These are phyloP conservation scores for Cercospora canescens DNA, from an alignment of 2,329 filamentous ascomycete species.

Conservation along the genomic window DNA sequence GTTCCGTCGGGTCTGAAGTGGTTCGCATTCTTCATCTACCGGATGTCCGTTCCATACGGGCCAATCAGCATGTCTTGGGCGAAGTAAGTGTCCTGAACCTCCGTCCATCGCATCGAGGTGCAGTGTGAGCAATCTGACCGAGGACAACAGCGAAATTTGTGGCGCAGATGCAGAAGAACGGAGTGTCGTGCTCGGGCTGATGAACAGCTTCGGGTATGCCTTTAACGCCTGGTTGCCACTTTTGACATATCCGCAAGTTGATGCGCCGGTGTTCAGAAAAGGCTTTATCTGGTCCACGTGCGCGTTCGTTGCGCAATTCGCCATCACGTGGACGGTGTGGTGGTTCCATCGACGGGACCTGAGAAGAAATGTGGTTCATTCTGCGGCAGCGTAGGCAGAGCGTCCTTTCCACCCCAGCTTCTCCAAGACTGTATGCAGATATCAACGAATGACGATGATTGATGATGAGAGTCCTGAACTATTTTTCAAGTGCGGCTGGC, in stretches of 20 bases:
- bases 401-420: no score
- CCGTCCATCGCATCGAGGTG: background rate
- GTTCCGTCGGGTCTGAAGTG: slow-evolving; percentile 36
- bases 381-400: slow-evolving; percentile 4
- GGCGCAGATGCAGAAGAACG: slow-evolving; percentile 63
- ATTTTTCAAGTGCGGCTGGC: no score
- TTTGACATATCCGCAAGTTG: slow-evolving; percentile 26
- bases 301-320: slow-evolving; percentile 26
- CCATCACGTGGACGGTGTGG: slow-evolving; percentile 28
- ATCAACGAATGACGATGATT: no score
- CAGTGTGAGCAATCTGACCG: slow-evolving; percentile 6
- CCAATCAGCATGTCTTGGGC: slow-evolving; percentile 45
- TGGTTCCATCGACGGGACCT: slow-evolving; percentile 24
- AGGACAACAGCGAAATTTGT: slow-evolving; percentile 48
- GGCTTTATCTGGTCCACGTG: slow-evolving; percentile 27
- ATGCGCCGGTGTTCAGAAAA: slow-evolving; percentile 25
- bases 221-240: slow-evolving; percentile 70
- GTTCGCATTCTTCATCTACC: slow-evolving; percentile 36
- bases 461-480: no score
- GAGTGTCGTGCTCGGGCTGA: slow-evolving; percentile 63
- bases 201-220: slow-evolving; percentile 71
- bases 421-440: no score
- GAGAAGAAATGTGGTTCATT: slow-evolving; percentile 13
- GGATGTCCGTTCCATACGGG: slow-evolving; percentile 35
- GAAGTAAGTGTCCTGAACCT: slow-evolving; percentile 33